A percentile compares a stretch with the other conserved stretches of the same genome.
These are phyloP conservation scores for Starmera pachycereana DNA, from an alignment of 805 yeast species.

Conservation along the genomic window DNA sequence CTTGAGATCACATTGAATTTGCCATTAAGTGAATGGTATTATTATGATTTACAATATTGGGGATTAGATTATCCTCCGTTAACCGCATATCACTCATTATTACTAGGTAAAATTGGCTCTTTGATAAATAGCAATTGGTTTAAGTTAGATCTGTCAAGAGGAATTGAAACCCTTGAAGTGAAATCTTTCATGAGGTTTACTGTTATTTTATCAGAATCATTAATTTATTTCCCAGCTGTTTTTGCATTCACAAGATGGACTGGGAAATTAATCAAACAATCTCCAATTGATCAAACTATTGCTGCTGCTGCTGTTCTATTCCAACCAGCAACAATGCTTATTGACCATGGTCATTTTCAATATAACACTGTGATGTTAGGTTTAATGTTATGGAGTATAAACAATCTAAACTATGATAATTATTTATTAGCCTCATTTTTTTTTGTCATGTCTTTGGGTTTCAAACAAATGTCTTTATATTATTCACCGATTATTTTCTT, in stretches of 20 bases:
- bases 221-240: slow-evolving; percentile 73
- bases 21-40: slow-evolving; percentile 77
- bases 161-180: slow-evolving; percentile 54
- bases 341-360: slow-evolving; percentile 98
- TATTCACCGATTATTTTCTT: slow-evolving; percentile 85
- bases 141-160: slow-evolving; percentile 60
- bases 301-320: slow-evolving; percentile 71
- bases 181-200: slow-evolving; percentile 82
- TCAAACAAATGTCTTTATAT: slow-evolving; percentile 93
- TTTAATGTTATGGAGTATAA: slow-evolving; percentile 56
- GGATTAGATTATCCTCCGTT: slow-evolving; percentile 96
- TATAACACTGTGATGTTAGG: slow-evolving; percentile 94
- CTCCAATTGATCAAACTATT: slow-evolving; percentile 67
- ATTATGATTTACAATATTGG: slow-evolving; percentile 86
- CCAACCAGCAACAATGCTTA: slow-evolving; percentile 73
- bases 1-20: slow-evolving; percentile 77
- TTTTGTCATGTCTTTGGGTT: slow-evolving; percentile 69
- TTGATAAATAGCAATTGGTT: slow-evolving; percentile 67
- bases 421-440: slow-evolving; percentile 60
- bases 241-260: slow-evolving; percentile 60
- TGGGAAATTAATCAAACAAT: slow-evolving; percentile 46
- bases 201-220: slow-evolving; percentile 62
- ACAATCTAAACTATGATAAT: slow-evolving; percentile 53
- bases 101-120: slow-evolving; percentile 65
- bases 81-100: slow-evolving; percentile 87